phyloP scores from a whole-genome alignment of 2,329 filamentous ascomycete species.

The Aspergillus novoparasiticus region DNA sequence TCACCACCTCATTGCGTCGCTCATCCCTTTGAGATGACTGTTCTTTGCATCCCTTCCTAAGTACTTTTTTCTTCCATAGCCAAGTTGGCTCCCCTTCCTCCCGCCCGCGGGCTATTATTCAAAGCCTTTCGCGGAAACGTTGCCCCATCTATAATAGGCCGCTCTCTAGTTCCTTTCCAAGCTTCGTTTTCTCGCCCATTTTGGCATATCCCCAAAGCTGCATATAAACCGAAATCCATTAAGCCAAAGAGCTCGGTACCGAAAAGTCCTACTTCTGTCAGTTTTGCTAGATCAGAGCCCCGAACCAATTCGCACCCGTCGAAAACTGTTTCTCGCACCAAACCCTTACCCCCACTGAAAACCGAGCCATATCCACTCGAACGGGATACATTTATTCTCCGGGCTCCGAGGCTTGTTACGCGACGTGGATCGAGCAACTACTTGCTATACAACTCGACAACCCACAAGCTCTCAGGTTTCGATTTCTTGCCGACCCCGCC shows the following conservation, averaged over 20 bases:
- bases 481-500: conserved; percentile 8
- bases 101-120: conserved; percentile 32
- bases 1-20: neutral
- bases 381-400: conserved; percentile 16
- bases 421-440: conserved; percentile 18
- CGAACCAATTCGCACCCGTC: neutral
- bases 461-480: conserved; percentile 18
- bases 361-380: conserved; percentile 5
- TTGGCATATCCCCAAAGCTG: neutral
- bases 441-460: conserved; percentile 26
- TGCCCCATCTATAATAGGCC: conserved; percentile 9
- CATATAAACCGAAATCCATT: neutral
- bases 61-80: conserved; percentile 11
- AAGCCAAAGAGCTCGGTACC: neutral
- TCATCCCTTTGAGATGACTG: neutral
- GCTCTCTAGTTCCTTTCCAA: conserved; percentile 12
- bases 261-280: neutral
- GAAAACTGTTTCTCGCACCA: neutral
- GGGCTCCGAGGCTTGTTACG: conserved; percentile 13
- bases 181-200: neutral
- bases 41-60: neutral
- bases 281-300: neutral
- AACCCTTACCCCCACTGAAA: neutral
- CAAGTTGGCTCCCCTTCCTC: conserved; percentile 41
- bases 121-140: conserved; percentile 29